phyloP scores from a whole-genome alignment of 805 yeast species.

The Candida railenensis region DNA sequence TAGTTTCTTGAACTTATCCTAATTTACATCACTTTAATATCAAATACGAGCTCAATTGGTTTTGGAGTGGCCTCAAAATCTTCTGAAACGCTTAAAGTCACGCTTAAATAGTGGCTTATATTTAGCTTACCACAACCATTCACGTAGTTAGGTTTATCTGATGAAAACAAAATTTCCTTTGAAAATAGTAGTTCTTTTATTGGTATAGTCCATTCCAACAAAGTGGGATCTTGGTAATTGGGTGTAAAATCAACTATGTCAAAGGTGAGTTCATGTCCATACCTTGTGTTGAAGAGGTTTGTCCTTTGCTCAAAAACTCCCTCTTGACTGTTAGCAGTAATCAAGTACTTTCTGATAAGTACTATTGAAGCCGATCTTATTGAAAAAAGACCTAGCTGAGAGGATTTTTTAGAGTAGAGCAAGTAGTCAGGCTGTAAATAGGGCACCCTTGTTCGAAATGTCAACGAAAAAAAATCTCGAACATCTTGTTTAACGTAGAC shows the following conservation, averaged over 20 bases:
- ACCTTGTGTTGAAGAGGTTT: neutral
- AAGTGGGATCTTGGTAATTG: neutral
- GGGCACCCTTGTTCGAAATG: neutral
- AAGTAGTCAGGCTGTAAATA: neutral
- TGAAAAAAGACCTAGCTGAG: neutral
- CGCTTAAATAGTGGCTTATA: neutral
- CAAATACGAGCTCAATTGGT: neutral
- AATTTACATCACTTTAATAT: neutral
- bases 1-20: too few species aligned
- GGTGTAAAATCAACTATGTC: neutral
- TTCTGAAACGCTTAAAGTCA: neutral
- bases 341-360: neutral
- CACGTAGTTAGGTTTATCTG: neutral
- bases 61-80: neutral
- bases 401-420: neutral
- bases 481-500: neutral
- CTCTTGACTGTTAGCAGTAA: neutral
- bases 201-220: neutral
- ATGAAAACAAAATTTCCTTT: constrained; percentile 23
- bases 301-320: neutral
- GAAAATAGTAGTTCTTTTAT: constrained; percentile 31
- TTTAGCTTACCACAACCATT: neutral
- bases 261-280: neutral
- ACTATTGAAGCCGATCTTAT: neutral
- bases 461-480: neutral